Evolutionary conservation across 1,284 basidiomycete genomes (phyloP).

Genomic region (Sphagnurus paluster): DNA sequence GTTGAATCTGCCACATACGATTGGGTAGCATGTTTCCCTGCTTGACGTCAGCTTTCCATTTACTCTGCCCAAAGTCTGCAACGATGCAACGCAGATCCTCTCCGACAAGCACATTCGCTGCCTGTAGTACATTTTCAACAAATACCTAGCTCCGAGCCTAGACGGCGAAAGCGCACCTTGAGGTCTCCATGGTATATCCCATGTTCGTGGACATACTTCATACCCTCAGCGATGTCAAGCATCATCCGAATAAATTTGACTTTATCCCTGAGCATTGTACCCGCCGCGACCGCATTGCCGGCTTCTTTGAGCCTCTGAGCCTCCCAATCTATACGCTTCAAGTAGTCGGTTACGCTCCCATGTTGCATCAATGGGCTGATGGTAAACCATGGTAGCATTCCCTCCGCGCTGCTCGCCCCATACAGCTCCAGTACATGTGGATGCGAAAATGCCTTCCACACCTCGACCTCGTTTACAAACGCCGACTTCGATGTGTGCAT

Average conservation of each 20-base stretch:
- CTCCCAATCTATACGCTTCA: conserved; percentile 30
- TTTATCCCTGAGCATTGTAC: conserved; percentile 21
- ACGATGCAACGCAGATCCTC: conserved; percentile 65
- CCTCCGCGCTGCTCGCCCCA: conserved; percentile 59
- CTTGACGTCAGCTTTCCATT: conserved; percentile 49
- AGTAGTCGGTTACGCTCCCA: conserved; percentile 39
- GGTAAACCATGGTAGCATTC: conserved; percentile 65
- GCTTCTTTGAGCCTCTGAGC: conserved; percentile 8
- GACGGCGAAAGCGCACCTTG: conserved; percentile 43
- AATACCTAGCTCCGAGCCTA: background rate
- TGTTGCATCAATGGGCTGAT: conserved; percentile 65
- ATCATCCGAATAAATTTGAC: conserved; percentile 58
- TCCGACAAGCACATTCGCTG: conserved; percentile 70
- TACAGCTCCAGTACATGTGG: conserved; percentile 54
- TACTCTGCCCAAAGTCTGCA: conserved; percentile 76
- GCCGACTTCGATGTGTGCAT: conserved; percentile 45
- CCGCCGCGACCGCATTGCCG: conserved; percentile 2
- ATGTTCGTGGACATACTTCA: conserved; percentile 68
- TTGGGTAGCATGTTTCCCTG: conserved; percentile 62
- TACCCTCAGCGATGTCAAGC: conserved; percentile 70
- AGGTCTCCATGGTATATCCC: conserved; percentile 73
- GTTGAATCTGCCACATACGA: conserved; percentile 32
- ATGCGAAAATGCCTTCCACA: conserved; percentile 55
- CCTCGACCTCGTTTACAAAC: conserved; percentile 49
- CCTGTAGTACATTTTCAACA: conserved; percentile 36